Percentiles rank a stretch among this genome's conserved stretches.
phyloP scores from a whole-genome alignment of 2,329 filamentous ascomycete species.

The Ophiostoma pallidulum region DNA sequence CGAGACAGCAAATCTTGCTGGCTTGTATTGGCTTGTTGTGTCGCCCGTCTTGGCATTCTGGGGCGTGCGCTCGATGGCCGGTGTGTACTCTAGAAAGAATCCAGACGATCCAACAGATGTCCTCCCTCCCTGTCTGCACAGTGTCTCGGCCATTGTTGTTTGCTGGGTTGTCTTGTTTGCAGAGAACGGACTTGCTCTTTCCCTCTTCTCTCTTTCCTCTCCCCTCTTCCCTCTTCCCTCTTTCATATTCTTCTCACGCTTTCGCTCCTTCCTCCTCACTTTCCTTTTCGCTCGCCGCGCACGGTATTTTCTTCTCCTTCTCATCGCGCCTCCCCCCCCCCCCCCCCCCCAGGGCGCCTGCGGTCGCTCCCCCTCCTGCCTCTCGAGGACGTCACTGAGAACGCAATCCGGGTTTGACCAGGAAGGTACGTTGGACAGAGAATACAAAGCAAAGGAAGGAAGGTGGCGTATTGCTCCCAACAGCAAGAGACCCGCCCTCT shows the following conservation, averaged over 20 bases:
- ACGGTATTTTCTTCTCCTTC: background rate
- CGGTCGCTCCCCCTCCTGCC: slow-evolving; percentile 6
- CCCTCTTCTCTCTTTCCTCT: background rate
- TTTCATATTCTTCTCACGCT: background rate
- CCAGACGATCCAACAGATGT: no score
- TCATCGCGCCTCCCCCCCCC: slow-evolving; percentile 1
- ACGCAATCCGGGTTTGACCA: background rate
- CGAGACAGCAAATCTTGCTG: slow-evolving; percentile 1
- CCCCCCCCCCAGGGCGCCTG: no score
- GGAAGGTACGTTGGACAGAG: slow-evolving; percentile 2
- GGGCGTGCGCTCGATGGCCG: no score
- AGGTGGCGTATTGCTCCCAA: background rate
- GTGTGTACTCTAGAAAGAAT: no score
- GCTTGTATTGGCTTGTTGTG: slow-evolving; percentile 2
- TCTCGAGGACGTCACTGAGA: background rate
- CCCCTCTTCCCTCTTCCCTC: background rate
- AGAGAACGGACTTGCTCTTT: background rate
- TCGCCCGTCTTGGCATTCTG: slow-evolving; percentile 10
- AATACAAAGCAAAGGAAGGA: slow-evolving; percentile 6
- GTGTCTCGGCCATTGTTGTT: no score
- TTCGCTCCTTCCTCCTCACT: background rate
- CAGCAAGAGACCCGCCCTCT: slow-evolving; percentile 2
- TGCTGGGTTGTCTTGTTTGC: no score
- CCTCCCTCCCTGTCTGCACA: no score
- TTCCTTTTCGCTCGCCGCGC: background rate